Base-by-base conservation (phyloP, 2,329 filamentous ascomycete genomes). In the Neonectria magnoliae region DNA sequence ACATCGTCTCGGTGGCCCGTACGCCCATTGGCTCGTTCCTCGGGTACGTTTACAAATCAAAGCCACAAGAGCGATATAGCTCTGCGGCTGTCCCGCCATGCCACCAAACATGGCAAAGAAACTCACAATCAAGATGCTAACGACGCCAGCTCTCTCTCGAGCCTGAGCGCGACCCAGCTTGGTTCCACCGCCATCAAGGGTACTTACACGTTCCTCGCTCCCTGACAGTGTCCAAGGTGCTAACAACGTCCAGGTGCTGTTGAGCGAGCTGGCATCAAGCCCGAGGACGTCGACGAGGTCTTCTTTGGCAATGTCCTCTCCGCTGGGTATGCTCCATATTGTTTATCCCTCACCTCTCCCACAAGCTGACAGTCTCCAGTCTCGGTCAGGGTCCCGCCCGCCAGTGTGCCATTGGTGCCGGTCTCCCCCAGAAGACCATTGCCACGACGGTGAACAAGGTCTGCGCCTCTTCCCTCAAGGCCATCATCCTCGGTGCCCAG, bases 391-490 rank as follows among this genome's bases (percentile, higher is more conserved):
- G 97, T 78, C 96, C 97, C 71, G 94, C 96, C 73, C 91, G 96
- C 76, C 96, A 99, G 84, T 97, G 93, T 81, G 93, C 94, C 75
- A 88, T 99, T 76, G 89, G 90, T 75, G 96, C 93, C 76, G 96
- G 96, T 68, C 92, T 99, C 70, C 83, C 89, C 59, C 87, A 97
- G 69, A 87, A 87, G 59, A 92, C 92, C 69, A 88, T 97, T 73
- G 92, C 91, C 82, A 99, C 96, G 50, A 97, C 94, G 57, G 89
- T 99, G 77, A 99, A 99, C 91, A 99, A 99, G 86, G 96, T 99
- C 79, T 99, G 96, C 87, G 96, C 96, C 69, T 98, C 94, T 10
- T 91, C 91, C 48, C 85, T 98, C 79, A 99, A 99, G 86, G 93
- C 96, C 73, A 91, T 99, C 77, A 93, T 97, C 71, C 87, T 99